Evolutionary conservation across 2,329 filamentous ascomycete species (phyloP).

Genomic region (Stachybotrys chartarum): DNA sequence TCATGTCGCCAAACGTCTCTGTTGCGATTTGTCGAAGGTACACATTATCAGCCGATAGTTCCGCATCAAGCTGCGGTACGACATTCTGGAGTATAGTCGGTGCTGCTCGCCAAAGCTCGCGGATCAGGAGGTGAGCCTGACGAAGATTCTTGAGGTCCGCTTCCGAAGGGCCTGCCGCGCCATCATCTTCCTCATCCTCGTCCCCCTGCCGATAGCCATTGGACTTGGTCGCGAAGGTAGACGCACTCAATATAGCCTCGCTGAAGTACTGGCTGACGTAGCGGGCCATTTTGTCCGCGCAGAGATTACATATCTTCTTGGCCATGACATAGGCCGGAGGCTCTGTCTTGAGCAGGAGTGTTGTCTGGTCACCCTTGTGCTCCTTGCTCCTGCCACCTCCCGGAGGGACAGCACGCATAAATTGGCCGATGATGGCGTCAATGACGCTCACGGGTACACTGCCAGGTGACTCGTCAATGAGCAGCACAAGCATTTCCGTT

Average conservation of each 20-base stretch:
- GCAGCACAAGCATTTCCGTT: constrained; percentile 72
- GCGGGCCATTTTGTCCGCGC: constrained; percentile 87
- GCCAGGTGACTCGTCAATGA: constrained; percentile 78
- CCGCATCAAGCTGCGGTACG: constrained; percentile 86
- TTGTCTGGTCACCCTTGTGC: constrained; percentile 71
- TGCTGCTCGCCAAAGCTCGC: constrained; percentile 89
- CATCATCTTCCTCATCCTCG: constrained; percentile 58
- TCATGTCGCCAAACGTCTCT: constrained; percentile 91
- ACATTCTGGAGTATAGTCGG: constrained; percentile 87
- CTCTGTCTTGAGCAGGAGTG: constrained; percentile 76
- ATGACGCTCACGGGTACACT: constrained; percentile 72
- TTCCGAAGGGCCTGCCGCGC: constrained; percentile 59
- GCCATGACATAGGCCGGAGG: constrained; percentile 95
- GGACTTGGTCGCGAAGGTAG: constrained; percentile 45
- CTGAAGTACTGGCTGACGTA: constrained; percentile 96
- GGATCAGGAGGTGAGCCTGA: constrained; percentile 82
- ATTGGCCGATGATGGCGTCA: constrained; percentile 92
- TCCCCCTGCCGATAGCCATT: constrained; percentile 54
- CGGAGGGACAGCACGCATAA: constrained; percentile 76
- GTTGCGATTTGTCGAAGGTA: constrained; percentile 82
- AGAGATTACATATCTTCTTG: constrained; percentile 84
- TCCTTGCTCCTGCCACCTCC: constrained; percentile 55
- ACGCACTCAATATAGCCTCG: constrained; percentile 88
- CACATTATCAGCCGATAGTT: constrained; percentile 83
- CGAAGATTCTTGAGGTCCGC: constrained; percentile 80